Evolutionary conservation across 2,329 filamentous ascomycete species (phyloP), one percentile per base, ranked within the genome.

Genomic region (Penicillium crustosum): DNA sequence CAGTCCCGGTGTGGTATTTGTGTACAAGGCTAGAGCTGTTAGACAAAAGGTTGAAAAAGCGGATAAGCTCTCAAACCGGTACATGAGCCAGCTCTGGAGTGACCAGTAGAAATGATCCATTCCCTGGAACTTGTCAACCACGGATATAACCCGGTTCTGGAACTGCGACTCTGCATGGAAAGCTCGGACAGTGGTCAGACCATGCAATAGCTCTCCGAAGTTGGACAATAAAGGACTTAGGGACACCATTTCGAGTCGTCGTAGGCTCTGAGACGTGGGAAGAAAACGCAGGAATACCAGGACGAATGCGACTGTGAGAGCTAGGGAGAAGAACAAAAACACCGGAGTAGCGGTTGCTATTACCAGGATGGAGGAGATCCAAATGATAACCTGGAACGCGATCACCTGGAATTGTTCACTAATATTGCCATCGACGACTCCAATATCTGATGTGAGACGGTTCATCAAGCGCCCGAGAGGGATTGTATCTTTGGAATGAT

Each of bases 71-170:
- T 91, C 88, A 55, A 94, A 93, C 13, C 92, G 86, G 68, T 89
- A 91, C 71, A 87, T 87, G 2, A 96, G 81, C 92, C 92, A 96
- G 8, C 86, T 86, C 64, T 95, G 91, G 43, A 95, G 81, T 58
- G 87, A 90, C 89, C 92, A 96, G 77, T 95, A 96, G 76, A 96
- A 96, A 72, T 97, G 93, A 68, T 97, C 93, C 83, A 96, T 94
- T 70, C 91, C 91, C 72, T 96, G 93, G 70, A 96, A 96, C 19
- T 87, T 86, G 69, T 96, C 92, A 0, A 92, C 91, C 0, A 92
- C 91, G 2, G 82, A 79, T 35, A 97, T 88, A 52, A 95, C 90
- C 50, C 87, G 84, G 61, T 87, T 83, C 69, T 95, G 91, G 68
- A 96, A 96, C 52, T 89, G 86, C 4, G 83, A 78, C 65, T 96